Evolutionary conservation across 2,329 filamentous ascomycete genomes (phyloP).

Genomic region (Trichoderma arundinaceum): DNA sequence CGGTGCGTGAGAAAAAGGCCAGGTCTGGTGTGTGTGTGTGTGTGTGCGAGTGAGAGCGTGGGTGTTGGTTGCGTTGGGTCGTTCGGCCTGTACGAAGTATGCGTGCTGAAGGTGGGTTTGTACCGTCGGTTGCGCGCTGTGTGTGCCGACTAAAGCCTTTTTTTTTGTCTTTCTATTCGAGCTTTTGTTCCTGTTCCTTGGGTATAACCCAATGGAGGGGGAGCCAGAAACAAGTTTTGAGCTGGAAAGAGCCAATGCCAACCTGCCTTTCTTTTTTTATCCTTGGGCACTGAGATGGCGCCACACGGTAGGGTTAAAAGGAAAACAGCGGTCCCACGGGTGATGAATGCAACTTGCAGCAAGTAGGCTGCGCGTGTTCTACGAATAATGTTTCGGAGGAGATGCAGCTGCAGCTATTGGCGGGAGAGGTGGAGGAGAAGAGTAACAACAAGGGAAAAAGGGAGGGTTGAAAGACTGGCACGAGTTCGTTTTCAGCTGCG

Average conservation of each 20-base stretch:
- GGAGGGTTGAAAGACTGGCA: neutral
- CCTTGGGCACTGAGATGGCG: neutral
- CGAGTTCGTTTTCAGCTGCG: neutral
- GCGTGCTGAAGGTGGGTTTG: conserved; percentile 13
- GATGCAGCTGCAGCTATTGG: neutral
- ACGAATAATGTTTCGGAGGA: neutral
- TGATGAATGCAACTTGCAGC: neutral
- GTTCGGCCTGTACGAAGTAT: neutral
- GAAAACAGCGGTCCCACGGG: neutral
- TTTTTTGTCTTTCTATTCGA: neutral
- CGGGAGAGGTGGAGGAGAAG: neutral
- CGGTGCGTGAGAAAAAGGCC: conserved; percentile 11
- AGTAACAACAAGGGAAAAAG: neutral
- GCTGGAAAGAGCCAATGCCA: neutral
- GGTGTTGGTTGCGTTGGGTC: conserved; percentile 18
- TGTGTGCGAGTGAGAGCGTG: neutral
- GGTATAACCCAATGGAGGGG: too few species aligned
- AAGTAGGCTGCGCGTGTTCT: neutral
- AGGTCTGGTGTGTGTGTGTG: neutral
- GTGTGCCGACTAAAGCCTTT: neutral
- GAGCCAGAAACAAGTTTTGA: neutral
- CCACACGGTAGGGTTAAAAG: neutral
- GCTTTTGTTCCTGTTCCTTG: neutral
- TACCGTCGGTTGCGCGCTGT: neutral
- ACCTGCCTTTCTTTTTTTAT: neutral